Base-by-base conservation (phyloP, 164 flowering plant genomes). In the Aristolochia contorta region DNA sequence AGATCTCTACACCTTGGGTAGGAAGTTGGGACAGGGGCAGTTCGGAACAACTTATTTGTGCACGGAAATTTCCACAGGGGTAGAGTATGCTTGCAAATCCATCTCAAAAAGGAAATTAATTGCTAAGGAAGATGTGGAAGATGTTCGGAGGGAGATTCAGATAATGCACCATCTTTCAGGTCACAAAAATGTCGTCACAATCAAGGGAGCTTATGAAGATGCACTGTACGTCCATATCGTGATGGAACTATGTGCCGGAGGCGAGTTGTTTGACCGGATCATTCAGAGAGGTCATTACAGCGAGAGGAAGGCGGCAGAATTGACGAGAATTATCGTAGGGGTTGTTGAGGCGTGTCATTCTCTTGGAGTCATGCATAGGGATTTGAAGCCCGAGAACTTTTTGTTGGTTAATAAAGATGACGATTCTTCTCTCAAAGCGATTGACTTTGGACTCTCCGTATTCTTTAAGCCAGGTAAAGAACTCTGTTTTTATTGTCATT, bases 151-250 rank as follows among this genome's bases (percentile, higher is more conserved):
- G 75, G 96, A 89, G 71, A 89, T 89, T 75, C 93, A 89, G 80
- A 89, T 89, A 73, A 89, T 89, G 96, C 96, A 89, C 75, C 96
- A 89, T 74, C 79, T 89, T 63, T 84, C 93, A 0, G 96, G 96
- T 66, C 96, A 89, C 64, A 84, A 77, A 62, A 79, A 86, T 56
- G 84, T 89, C 60, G 96, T 89, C 51, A 82, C 82, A 0, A 89
- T 89, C 24, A 89, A 84, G 71, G 96, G 96, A 41, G 93, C 96
- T 2, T 89, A 78, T 61, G 96, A 89, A 72, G 96, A 89, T 72
- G 62, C 82, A 0, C 54, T 80, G 56, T 84, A 77, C 71, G 96
- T 89, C 22, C 96, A 89, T 64, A 88, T 88, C 27, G 96, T 87
- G 57, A 87, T 87, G 95, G 95, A 87, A 79, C 69, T 85, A 47